These are phyloP conservation scores for Sporothrix euskadiensis DNA, from an alignment of 2,329 filamentous ascomycete genomes.

Conservation along the genomic window DNA sequence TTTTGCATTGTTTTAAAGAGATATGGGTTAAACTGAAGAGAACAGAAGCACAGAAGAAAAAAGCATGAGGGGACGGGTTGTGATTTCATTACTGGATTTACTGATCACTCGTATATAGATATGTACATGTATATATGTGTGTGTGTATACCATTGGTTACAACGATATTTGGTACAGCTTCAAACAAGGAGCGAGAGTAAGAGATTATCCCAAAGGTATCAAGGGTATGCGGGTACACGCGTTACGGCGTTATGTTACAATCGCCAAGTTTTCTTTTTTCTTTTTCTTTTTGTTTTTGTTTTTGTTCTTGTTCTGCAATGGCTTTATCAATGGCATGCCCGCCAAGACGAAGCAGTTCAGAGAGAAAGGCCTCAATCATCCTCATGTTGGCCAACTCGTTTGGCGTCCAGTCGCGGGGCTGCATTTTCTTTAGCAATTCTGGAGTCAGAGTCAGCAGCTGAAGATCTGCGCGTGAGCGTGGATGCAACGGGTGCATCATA, in stretches of 20 bases:
- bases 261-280: background rate
- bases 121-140: background rate
- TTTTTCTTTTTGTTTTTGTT: background rate
- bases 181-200: background rate
- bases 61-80: background rate
- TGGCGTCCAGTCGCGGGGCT: conserved; percentile 18
- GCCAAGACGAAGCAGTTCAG: conserved; percentile 30
- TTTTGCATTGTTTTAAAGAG: background rate
- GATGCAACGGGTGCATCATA: conserved; percentile 49
- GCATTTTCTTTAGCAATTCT: conserved; percentile 47
- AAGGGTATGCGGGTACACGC: no score
- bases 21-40: background rate
- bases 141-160: background rate
- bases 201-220: no score
- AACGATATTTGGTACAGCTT: background rate
- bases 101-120: no score
- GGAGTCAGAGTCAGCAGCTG: conserved; percentile 47
- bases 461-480: conserved; percentile 48
- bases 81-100: background rate
- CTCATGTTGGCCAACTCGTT: conserved; percentile 28
- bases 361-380: conserved; percentile 30
- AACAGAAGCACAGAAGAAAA: background rate
- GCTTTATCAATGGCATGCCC: conserved; percentile 29
- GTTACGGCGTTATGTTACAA: background rate
- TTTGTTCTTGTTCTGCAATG: background rate